Base-by-base conservation (phyloP, 2,329 filamentous ascomycete species). In the Talaromyces sp. region DNA sequence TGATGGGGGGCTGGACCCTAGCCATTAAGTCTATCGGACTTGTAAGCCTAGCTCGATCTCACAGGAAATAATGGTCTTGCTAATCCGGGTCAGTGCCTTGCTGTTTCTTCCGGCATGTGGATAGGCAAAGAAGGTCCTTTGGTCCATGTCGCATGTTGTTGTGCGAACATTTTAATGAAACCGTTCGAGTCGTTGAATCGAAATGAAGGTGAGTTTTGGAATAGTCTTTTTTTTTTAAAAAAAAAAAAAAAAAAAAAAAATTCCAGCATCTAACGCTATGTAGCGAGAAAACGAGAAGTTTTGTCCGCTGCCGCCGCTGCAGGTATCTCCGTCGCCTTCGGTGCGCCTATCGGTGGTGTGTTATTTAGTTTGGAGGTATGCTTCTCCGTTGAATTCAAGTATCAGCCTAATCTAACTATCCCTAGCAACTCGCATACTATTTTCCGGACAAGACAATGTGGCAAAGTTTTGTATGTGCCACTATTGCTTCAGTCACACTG, bases 381-480 rank as follows among this genome's bases (percentile, higher is more conserved):
- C 60, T 28, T 17, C 58, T 11, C 2, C 25, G 42, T 30, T 47
- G 44, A 17, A 27, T 11, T 25, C 19, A 33, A 25, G 49, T 36
- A 28, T 61, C 27, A 47, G 1, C 49, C 60, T 17, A 53, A 60
- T 49, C 44, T 60, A 54, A 62, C 10, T 30, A 30, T 56, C 27
- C 33, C n/a, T 62, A 90, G 85, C 92, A 96, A 83, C 81, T 98
- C 2, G 96, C 92, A 0, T 98, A 97, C 74, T 98, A 97, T 75
- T 98, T 98, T 68, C 93, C 95, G 0, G 93, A 98, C 77, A 98
- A 98, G 77, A 98, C 95, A 10, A 98, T 99, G 95, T 99, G 95
- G 95, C 95, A 97, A 74, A 96, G 92, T 70, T 99, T 99, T 71
- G 95, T 99, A 47, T 98, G 95, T 70, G 95, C 95, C 72, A 98